Conservation (phyloP, 2,329 filamentous ascomycete genomes). For the Curvularia sp. region DNA sequence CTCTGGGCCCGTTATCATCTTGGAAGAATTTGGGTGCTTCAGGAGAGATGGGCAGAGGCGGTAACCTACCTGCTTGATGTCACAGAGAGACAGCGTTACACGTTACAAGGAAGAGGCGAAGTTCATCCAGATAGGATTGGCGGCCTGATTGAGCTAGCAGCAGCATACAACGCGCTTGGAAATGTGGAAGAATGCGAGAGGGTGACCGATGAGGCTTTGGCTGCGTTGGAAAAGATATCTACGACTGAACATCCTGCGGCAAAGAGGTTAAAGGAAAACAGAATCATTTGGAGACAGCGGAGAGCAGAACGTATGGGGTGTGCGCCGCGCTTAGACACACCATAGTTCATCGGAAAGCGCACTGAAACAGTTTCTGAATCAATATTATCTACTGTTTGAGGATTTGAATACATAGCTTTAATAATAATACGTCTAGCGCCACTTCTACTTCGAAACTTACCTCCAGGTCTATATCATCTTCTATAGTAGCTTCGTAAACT, state of each 20-base stretch:
- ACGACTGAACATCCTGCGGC: slow-evolving; percentile 3
- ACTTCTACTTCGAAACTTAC: background rate
- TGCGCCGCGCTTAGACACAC: background rate
- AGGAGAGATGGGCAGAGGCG: slow-evolving; percentile 19
- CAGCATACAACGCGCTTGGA: slow-evolving; percentile 8
- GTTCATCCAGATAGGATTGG: slow-evolving; percentile 21
- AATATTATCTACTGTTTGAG: background rate
- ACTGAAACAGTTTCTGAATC: background rate
- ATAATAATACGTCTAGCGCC: background rate
- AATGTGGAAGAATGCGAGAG: slow-evolving; percentile 4
- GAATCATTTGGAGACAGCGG: slow-evolving; percentile 2
- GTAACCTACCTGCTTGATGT: slow-evolving; percentile 14
- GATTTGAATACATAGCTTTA: background rate
- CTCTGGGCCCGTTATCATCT: slow-evolving; percentile 19
- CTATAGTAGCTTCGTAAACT: too few relatives aligned
- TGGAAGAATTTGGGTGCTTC: slow-evolving; percentile 11
- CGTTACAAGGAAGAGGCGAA: slow-evolving; percentile 10
- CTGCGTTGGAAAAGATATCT: slow-evolving; percentile 3
- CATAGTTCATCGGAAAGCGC: background rate
- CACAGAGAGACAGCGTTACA: slow-evolving; percentile 15
- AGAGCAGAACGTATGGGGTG: background rate
- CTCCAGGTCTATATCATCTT: too few relatives aligned
- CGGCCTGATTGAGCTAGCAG: slow-evolving; percentile 17
- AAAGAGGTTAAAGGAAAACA: slow-evolving; percentile 8
- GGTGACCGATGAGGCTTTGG: slow-evolving; percentile 9